Conservation (phyloP, 2,329 filamentous ascomycete species). For the Cordyceps tenuipes region DNA sequence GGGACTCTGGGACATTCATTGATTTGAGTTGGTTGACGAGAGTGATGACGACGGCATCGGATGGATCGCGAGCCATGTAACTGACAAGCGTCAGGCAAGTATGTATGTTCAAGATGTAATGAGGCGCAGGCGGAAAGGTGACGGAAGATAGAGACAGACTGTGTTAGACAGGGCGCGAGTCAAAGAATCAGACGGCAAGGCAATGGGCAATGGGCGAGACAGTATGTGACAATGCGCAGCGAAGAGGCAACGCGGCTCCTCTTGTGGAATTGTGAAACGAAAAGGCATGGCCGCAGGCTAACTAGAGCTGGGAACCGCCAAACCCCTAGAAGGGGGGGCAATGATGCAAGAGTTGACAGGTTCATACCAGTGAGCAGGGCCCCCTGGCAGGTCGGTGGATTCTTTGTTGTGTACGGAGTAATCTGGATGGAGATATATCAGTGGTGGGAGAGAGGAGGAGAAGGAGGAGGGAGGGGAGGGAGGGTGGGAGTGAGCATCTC, state of each 20-base stretch:
- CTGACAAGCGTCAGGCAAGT: not conserved
- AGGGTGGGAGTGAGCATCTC: not conserved
- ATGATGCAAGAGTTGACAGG: not conserved
- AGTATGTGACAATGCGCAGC: not conserved
- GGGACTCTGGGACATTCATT: not conserved
- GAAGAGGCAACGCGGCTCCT: not conserved
- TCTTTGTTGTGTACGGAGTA: not conserved
- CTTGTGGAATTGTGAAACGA: slow-evolving; percentile 1
- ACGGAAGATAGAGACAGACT: no score
- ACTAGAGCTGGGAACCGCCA: not conserved
- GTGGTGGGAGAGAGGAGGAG: not conserved
- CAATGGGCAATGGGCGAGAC: not conserved
- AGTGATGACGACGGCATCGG: slow-evolving; percentile 7
- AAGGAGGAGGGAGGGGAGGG: not conserved
- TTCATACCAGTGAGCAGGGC: no score
- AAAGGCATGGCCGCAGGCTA: not conserved
- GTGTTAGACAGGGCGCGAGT: not conserved
- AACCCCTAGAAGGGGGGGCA: slow-evolving; percentile 2
- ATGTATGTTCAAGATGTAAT: no score
- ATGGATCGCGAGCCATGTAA: not conserved
- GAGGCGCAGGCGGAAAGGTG: not conserved
- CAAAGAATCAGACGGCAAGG: not conserved
- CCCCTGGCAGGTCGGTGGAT: not conserved
- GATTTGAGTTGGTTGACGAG: not conserved
- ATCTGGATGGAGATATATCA: not conserved